phyloP scores from a whole-genome alignment of 1,139 yeast species.

The Suhomyces ambrosiae region DNA sequence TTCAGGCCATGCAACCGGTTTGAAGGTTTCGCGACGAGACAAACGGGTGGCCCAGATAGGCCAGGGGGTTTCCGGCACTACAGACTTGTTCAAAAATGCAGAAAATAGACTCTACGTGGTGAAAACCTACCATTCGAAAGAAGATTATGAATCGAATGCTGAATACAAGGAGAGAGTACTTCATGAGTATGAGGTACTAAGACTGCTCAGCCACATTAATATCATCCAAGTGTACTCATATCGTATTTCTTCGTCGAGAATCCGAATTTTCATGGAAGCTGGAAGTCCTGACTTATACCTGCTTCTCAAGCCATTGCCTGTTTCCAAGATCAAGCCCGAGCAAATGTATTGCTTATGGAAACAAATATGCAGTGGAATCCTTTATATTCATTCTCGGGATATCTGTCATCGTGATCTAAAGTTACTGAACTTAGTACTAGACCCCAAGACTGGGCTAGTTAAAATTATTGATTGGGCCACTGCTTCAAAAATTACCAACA shows the following conservation, averaged over 20 bases:
- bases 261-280: conserved; percentile 36
- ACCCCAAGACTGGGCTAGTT: conserved; percentile 22
- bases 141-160: conserved; percentile 34
- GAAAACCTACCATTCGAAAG: conserved; percentile 41
- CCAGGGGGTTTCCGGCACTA: conserved; percentile 46
- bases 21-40: conserved; percentile 7
- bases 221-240: conserved; percentile 34
- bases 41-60: conserved; percentile 22
- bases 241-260: conserved; percentile 21
- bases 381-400: conserved; percentile 33
- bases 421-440: conserved; percentile 40
- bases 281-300: conserved; percentile 24
- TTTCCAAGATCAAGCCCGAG: conserved; percentile 14
- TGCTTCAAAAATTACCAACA: conserved; percentile 19
- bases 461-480: conserved; percentile 47
- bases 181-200: conserved; percentile 39
- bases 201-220: conserved; percentile 34
- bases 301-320: conserved; percentile 20
- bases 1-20: background rate
- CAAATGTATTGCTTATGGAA: conserved; percentile 38
- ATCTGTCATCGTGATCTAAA: conserved; percentile 49
- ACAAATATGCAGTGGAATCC: conserved; percentile 35
- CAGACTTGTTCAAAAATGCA: conserved; percentile 31
- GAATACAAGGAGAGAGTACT: conserved; percentile 40
- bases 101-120: conserved; percentile 34